phyloP scores from a whole-genome alignment of 768 basidiomycete species.

The Leccinum ochraceum region DNA sequence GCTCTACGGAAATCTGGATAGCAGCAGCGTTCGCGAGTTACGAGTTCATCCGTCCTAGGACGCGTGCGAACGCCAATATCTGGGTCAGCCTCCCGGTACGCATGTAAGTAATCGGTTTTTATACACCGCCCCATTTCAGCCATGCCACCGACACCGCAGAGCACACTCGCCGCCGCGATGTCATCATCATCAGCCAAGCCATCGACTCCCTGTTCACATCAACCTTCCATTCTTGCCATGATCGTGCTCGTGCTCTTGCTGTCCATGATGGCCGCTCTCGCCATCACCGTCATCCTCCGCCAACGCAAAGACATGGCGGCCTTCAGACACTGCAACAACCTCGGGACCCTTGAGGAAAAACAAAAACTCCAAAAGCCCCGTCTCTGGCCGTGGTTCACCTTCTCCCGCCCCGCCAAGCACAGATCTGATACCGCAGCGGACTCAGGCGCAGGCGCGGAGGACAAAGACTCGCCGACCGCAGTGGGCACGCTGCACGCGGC shows the following conservation, averaged over 20 bases:
- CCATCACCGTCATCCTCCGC: slow-evolving; percentile 21
- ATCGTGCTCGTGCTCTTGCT: slow-evolving; percentile 21
- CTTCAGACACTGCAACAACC: neutral
- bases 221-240: slow-evolving; percentile 20
- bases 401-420: neutral
- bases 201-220: slow-evolving; percentile 8
- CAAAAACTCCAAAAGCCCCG: neutral
- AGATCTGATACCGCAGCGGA: neutral
- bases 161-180: neutral
- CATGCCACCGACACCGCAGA: slow-evolving; percentile 22
- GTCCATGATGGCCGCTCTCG: slow-evolving; percentile 20
- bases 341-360: neutral
- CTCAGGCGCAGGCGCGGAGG: neutral
- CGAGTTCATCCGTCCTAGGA: neutral
- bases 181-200: neutral
- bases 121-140: neutral
- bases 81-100: slow-evolving; percentile 14
- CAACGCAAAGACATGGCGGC: slow-evolving; percentile 14
- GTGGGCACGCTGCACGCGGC: slow-evolving; percentile 27
- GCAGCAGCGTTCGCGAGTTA: too few species aligned
- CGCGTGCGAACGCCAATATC: too few species aligned
- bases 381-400: slow-evolving; percentile 6
- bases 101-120: neutral
- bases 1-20: too few species aligned
- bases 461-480: slow-evolving; percentile 11